Percentiles rank a stretch among this genome's conserved stretches.
Evolutionary conservation across 2,329 filamentous ascomycete species (phyloP).

Genomic region (Onygena corvina): DNA sequence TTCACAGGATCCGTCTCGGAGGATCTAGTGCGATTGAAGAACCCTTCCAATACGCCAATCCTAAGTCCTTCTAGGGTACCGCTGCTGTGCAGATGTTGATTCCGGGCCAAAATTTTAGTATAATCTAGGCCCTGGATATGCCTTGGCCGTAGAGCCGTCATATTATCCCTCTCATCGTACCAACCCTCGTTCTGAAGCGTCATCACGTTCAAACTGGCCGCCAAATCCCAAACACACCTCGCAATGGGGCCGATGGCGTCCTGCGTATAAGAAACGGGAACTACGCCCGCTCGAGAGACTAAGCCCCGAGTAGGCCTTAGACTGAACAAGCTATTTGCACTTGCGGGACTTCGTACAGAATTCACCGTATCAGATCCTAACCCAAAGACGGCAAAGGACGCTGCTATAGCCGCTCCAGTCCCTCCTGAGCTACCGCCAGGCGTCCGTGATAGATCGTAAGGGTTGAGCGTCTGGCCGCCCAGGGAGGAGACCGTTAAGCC

Average conservation of each 20-base stretch:
- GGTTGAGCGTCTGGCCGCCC: conserved; percentile 53
- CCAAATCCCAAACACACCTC: conserved; percentile 40
- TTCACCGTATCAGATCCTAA: conserved; percentile 53
- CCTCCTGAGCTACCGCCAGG: conserved; percentile 54
- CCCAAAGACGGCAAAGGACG: conserved; percentile 46
- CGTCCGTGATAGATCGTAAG: conserved; percentile 53
- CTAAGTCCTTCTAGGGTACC: conserved; percentile 30
- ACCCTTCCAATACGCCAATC: conserved; percentile 43
- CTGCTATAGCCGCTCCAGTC: conserved; percentile 48
- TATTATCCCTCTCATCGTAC: conserved; percentile 8
- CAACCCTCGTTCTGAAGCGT: conserved; percentile 41
- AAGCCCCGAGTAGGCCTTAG: conserved; percentile 46
- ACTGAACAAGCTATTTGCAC: conserved; percentile 49
- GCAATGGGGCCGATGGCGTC: conserved; percentile 47
- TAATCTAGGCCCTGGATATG: conserved; percentile 28
- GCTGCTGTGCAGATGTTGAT: background rate
- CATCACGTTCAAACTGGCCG: conserved; percentile 43
- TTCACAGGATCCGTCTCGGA: conserved; percentile 49
- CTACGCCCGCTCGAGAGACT: conserved; percentile 41
- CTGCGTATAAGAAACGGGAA: conserved; percentile 47
- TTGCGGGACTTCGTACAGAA: conserved; percentile 49
- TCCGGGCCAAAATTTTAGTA: conserved; percentile 27
- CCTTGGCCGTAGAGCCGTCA: conserved; percentile 30
- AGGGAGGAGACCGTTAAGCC: conserved; percentile 51
- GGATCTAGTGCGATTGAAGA: conserved; percentile 42